These are phyloP conservation scores for Trametes cinnabarina DNA, from an alignment of 768 basidiomycete species.

Conservation along the genomic window DNA sequence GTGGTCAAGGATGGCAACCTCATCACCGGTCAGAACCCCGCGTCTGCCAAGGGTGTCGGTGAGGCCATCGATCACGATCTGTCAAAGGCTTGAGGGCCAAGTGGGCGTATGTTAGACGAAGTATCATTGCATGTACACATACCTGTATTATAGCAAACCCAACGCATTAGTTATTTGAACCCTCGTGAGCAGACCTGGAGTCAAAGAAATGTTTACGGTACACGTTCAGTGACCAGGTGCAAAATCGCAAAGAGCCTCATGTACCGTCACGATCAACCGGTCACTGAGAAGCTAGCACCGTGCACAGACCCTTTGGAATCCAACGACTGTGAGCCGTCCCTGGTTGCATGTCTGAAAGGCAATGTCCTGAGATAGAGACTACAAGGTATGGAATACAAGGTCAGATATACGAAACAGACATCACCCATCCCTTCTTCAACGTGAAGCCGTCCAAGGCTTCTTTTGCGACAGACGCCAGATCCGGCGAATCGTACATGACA, in stretches of 20 bases:
- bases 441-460: constrained; percentile 83
- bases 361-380: constrained; percentile 16
- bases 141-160: background rate
- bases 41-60: constrained; percentile 55
- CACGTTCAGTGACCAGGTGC: too few relatives aligned
- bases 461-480: constrained; percentile 74
- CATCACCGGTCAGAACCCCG: constrained; percentile 75
- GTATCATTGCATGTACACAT: background rate
- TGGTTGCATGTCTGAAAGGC: background rate
- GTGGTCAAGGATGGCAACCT: constrained; percentile 59
- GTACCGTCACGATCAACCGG: too few relatives aligned
- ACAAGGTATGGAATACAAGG: constrained; percentile 17
- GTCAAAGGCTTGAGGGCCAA: constrained; percentile 19
- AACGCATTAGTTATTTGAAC: background rate
- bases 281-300: too few relatives aligned
- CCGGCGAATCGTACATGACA: constrained; percentile 72
- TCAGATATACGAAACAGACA: constrained; percentile 72
- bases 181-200: background rate
- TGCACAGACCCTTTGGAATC: too few relatives aligned
- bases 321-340: background rate
- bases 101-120: constrained; percentile 6
- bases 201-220: too few relatives aligned
- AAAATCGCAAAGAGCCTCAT: too few relatives aligned
- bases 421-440: constrained; percentile 82
- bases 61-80: constrained; percentile 56